Base-by-base conservation (phyloP, 306 rosid species). In the Hippophae rhamnoides region DNA sequence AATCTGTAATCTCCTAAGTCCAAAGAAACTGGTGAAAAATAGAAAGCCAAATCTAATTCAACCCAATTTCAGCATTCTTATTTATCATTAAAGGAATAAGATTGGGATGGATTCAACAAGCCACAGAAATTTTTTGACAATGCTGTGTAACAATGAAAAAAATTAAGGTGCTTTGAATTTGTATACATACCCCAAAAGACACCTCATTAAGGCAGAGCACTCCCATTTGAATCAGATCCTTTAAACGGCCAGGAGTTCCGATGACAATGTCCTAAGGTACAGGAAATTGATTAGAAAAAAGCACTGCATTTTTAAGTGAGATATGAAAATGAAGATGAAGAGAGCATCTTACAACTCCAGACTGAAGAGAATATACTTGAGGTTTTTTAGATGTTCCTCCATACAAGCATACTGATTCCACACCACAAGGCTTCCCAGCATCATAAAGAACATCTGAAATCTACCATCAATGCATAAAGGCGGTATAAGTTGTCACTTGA, bases 241-340 rank as follows among this genome's bases (percentile, higher is more conserved):
- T 84, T 52, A 92, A 82, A 59, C 99, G 96, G 57, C 99, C 99
- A 57, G 99, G 99, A 43, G 99, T 88, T 77, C 95, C 96, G 60
- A 92, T 88, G 61, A 92, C 88, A 49, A 92, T 84, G 71, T 92
- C 99, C 99, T 92, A 68, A 38, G 45, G 38, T 52, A 57, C 10
- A 46, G 54, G 44, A 43, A 26, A 47, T 13, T 45, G 38, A 31
- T 31, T 31, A 31, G 38, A 31, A 31, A 31, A 40, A 48, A 53
- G 48, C 12, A 31, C 53, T 40, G n/a, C 9, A 31, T 31, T 31
- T 31, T 31, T 0, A 2, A 31, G 66, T 58, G 52, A 44, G 43
- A 55, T 13, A 54, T 61, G 75, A 57, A 54, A 63, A 56, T 13
- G 56, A 56, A 48, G 44, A 67, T 67, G 65, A 74, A 52, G 56